Conservation (phyloP, 2,329 filamentous ascomycete species). For the Rhynchosporium secalis region DNA sequence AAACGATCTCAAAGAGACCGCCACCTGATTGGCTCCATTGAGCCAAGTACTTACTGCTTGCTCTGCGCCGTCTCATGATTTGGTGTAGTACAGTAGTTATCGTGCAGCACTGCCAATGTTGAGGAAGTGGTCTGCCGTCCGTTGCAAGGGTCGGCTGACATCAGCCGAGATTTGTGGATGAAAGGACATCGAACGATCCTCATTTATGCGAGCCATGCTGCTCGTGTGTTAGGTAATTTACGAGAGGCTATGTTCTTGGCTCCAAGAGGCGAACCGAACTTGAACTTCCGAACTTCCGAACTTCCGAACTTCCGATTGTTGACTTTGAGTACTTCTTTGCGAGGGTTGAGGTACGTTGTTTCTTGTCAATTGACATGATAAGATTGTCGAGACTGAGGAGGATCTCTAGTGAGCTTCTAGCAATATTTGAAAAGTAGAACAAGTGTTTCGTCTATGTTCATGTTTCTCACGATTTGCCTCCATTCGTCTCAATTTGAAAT, state of each 20-base stretch:
- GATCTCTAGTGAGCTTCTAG: too few relatives aligned
- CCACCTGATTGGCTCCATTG: neutral
- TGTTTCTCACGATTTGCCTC: too few relatives aligned
- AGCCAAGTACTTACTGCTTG: neutral
- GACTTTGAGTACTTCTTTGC: neutral
- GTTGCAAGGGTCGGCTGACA: neutral
- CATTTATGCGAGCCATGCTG: neutral
- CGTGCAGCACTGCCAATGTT: neutral
- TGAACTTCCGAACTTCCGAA: neutral
- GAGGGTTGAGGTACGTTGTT: too few relatives aligned
- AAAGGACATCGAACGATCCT: too few relatives aligned
- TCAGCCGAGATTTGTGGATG: slow-evolving; percentile 1
- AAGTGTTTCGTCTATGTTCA: too few relatives aligned
- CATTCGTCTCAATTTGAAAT: too few relatives aligned
- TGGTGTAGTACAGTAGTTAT: neutral
- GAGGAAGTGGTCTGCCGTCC: neutral
- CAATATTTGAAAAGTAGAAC: too few relatives aligned
- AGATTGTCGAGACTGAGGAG: too few relatives aligned
- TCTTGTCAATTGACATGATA: too few relatives aligned
- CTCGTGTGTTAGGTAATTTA: slow-evolving; percentile 6
- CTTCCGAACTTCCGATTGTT: neutral
- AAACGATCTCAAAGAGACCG: neutral
- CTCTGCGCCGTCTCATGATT: slow-evolving; percentile 7
- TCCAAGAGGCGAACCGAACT: neutral
- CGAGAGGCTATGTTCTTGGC: slow-evolving; percentile 7